Evolutionary conservation across 2,329 filamentous ascomycete species (phyloP).

Genomic region (Tolypocladium tropicale): DNA sequence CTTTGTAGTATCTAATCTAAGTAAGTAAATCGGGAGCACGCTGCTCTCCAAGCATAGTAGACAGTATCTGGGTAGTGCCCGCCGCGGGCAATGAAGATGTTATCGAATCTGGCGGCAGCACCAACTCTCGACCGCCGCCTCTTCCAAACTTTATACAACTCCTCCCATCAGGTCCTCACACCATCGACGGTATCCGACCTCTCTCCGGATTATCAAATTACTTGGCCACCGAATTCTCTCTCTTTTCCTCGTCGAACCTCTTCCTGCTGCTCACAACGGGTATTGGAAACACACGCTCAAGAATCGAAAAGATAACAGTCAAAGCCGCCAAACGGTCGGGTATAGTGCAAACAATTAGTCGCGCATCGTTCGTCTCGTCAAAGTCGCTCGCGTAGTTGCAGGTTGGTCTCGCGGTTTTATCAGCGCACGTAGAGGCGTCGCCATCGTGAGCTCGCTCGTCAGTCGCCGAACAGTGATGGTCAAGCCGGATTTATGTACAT

Average conservation of each 20-base stretch:
- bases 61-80: constrained; percentile 6
- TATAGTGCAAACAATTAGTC: constrained; percentile 6
- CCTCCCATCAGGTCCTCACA: not conserved
- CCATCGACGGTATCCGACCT: not conserved
- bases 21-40: constrained; percentile 10
- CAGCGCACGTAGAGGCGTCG: not conserved
- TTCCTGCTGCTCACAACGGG: constrained; percentile 1
- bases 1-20: constrained; percentile 15
- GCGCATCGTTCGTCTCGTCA: constrained; percentile 5
- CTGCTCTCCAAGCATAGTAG: constrained; percentile 6
- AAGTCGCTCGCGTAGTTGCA: constrained; percentile 2
- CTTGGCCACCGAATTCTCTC: not conserved
- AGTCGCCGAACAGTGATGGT: constrained; percentile 4
- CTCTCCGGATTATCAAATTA: not conserved
- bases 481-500: constrained; percentile 8
- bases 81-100: constrained; percentile 5
- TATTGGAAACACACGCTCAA: constrained; percentile 5
- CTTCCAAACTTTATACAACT: not conserved
- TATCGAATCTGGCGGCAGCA: constrained; percentile 6
- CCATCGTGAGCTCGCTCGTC: constrained; percentile 2
- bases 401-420: not conserved
- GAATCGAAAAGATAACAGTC: constrained; percentile 5
- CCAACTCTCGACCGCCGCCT: not conserved
- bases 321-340: constrained; percentile 1
- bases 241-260: not conserved